Conservation (phyloP, 179 eudicot genomes). For the Silene vulgaris region DNA sequence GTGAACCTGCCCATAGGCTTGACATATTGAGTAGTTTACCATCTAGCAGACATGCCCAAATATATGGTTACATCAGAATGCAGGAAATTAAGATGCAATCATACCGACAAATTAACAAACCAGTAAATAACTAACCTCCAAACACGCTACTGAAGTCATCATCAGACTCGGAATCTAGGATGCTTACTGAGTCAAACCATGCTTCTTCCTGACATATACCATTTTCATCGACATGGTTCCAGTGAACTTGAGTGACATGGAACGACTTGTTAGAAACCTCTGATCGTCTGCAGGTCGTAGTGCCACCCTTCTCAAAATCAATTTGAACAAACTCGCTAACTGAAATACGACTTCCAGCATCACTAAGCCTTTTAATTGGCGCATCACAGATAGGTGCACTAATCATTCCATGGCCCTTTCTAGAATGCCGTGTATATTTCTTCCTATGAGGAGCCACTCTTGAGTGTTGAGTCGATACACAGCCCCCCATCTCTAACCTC, state of each 20-base stretch:
- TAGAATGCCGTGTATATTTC: conserved; percentile 25
- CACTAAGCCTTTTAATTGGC: conserved; percentile 40
- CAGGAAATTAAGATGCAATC: neutral
- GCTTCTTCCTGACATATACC: conserved; percentile 68
- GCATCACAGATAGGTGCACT: conserved; percentile 29
- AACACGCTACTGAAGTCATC: conserved; percentile 69
- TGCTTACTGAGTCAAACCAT: conserved; percentile 78
- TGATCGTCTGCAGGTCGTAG: conserved; percentile 44
- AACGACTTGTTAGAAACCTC: conserved; percentile 48
- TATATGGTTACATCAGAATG: conserved; percentile 13
- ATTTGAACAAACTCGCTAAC: conserved; percentile 16
- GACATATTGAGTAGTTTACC: conserved; percentile 27
- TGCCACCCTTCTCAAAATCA: conserved; percentile 38
- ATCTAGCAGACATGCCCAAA: conserved; percentile 22
- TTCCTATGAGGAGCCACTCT: conserved; percentile 29
- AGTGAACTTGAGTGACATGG: conserved; percentile 43
- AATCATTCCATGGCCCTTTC: conserved; percentile 24
- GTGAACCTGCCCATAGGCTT: conserved; percentile 45
- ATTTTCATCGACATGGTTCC: conserved; percentile 44
- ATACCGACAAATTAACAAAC: too few relatives aligned
- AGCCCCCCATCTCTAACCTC: conserved; percentile 34
- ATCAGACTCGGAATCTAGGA: conserved; percentile 67
- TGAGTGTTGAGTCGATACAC: conserved; percentile 34
- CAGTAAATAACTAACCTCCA: conserved; percentile 41
- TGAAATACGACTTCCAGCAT: conserved; percentile 36